Evolutionary conservation across 352 stramenopile genomes (phyloP), one percentile per base, ranked within the genome.

Genomic region (Pythium dissimile): DNA sequence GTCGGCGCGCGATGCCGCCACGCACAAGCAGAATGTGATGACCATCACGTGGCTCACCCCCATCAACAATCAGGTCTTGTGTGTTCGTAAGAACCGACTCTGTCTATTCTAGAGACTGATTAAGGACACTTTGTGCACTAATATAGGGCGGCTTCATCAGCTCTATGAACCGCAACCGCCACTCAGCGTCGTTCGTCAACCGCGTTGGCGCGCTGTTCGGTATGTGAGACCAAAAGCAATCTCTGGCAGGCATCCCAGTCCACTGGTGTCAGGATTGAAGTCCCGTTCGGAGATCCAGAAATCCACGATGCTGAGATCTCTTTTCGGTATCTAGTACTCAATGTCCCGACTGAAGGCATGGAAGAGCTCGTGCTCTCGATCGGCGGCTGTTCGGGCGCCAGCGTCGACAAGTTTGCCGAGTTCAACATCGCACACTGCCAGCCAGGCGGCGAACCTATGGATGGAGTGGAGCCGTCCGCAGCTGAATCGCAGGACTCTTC

Each of bases 41-140:
- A 87, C 83, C 23, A 87, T 95, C 57, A 91, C 83, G 21, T 95
- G 85, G 85, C 73, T 93, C 43, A 93, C 85, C n/a, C 68, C 80
- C 18, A 85, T 93, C 54, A 93, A 93, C 73, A 95, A 95, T 69
- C 72, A 91, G 64, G 82, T 89, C 35, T 34, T 18, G 26, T n/a
- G n/a, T n/a, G n/a, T n/a, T n/a, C n/a, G n/a, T n/a, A n/a, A n/a
- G n/a, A 18, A 31, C 11, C 23, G 7, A 20, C 2, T 34, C n/a
- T 8, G 3, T n/a, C n/a, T n/a, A n/a, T n/a, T n/a, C n/a, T n/a
- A n/a, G n/a, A n/a, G n/a, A n/a, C n/a, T n/a, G n/a, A n/a, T n/a
- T n/a, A n/a, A 10, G 5, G 2, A n/a, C 24, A n/a, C 24, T 23
- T 12, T 4, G 15, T 28, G 39, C 39, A 30, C 39, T 46, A n/a